Evolutionary conservation across 805 yeast species (phyloP).

Genomic region (Jamesozyma spencerorum): DNA sequence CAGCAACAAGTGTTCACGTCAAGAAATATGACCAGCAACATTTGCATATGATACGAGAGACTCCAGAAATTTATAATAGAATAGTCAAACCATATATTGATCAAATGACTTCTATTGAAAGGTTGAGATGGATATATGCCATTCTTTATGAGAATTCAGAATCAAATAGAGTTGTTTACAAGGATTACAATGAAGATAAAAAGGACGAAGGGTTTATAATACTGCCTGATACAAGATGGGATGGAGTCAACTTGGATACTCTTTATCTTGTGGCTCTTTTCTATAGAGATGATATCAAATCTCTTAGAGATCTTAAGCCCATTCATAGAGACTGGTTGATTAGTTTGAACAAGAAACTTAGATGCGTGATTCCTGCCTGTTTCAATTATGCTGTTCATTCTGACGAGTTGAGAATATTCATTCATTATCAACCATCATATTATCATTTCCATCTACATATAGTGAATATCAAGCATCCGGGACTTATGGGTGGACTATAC

Average conservation of each 20-base stretch:
- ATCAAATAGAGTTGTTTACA: constrained; percentile 62
- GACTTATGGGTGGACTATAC: constrained; percentile 58
- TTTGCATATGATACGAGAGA: constrained; percentile 60
- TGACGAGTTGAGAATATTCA: constrained; percentile 63
- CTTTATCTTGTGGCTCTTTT: constrained; percentile 74
- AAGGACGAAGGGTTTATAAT: constrained; percentile 61
- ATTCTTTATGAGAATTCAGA: constrained; percentile 79
- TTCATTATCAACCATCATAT: constrained; percentile 94
- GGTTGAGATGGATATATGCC: constrained; percentile 85
- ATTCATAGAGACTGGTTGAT: constrained; percentile 52
- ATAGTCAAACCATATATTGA: constrained; percentile 69
- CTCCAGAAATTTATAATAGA: constrained; percentile 61
- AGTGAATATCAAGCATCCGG: constrained; percentile 62
- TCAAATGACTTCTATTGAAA: constrained; percentile 57
- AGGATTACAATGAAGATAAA: constrained; percentile 43
- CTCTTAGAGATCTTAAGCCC: constrained; percentile 64
- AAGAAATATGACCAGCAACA: constrained; percentile 58
- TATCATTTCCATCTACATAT: constrained; percentile 93
- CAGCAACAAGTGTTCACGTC: constrained; percentile 83
- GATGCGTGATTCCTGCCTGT: constrained; percentile 36
- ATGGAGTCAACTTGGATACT: constrained; percentile 55
- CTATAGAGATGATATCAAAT: constrained; percentile 54
- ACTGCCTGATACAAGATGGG: constrained; percentile 98
- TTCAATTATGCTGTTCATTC: constrained; percentile 37
- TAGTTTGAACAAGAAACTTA: constrained; percentile 37